phyloP scores from a whole-genome alignment of 352 stramenopile genomes.

The Plasmopara viticola region DNA sequence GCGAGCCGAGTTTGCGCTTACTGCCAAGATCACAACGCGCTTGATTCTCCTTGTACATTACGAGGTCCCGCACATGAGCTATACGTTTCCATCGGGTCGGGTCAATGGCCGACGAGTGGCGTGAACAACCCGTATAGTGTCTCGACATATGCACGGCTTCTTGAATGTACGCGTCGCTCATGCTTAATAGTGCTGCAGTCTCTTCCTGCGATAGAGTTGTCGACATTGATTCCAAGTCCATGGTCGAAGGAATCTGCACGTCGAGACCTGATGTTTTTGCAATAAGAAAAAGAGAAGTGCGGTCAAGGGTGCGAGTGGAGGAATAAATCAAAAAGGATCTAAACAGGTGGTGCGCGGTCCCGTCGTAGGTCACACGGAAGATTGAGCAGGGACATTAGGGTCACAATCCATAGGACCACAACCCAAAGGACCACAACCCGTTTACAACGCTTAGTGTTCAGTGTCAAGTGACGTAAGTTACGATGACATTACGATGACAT shows the following conservation, averaged over 20 bases:
- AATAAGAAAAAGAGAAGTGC: neutral
- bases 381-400: neutral
- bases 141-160: slow-evolving; percentile 32
- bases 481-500: no score
- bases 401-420: no score
- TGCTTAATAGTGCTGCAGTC: slow-evolving; percentile 18
- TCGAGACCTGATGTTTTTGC: neutral
- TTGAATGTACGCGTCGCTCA: slow-evolving; percentile 29
- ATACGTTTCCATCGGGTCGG: slow-evolving; percentile 25
- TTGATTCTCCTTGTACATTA: slow-evolving; percentile 27
- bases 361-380: neutral
- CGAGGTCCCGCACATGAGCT: slow-evolving; percentile 16
- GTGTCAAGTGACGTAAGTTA: no score
- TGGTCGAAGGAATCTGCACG: neutral
- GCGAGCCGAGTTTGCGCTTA: slow-evolving; percentile 25
- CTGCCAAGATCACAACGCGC: slow-evolving; percentile 10
- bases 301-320: neutral
- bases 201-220: slow-evolving; percentile 21
- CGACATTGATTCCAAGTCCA: neutral
- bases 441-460: no score
- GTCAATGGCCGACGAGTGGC: slow-evolving; percentile 15
- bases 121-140: slow-evolving; percentile 21
- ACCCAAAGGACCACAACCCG: no score
- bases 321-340: neutral
- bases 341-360: neutral